Percentiles rank a stretch among this genome's conserved stretches.
These are phyloP conservation scores for Coniophora puteana DNA, from an alignment of 1,284 basidiomycete species.

Conservation along the genomic window DNA sequence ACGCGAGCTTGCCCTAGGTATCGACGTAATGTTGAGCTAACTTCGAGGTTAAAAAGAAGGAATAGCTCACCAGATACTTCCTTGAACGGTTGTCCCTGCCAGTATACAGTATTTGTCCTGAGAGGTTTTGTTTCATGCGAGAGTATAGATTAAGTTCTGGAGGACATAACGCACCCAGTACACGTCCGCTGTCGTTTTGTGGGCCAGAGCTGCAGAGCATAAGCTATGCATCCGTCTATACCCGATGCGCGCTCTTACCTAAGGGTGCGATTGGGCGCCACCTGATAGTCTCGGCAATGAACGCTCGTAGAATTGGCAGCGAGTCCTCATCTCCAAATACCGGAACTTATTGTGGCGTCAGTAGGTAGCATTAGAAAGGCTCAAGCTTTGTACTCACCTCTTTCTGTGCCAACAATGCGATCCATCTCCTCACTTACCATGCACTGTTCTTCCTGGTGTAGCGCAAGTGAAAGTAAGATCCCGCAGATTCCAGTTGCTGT, in stretches of 20 bases:
- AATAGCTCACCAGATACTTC: conserved; percentile 28
- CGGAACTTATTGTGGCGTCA: conserved; percentile 22
- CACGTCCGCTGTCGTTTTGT: conserved; percentile 31
- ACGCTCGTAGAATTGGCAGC: conserved; percentile 32
- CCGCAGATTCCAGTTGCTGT: conserved; percentile 33
- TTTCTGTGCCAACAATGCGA: conserved; percentile 27
- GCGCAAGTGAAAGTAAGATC: conserved; percentile 38
- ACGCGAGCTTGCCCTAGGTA: conserved; percentile 13
- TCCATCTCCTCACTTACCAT: conserved; percentile 40
- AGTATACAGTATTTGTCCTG: conserved; percentile 29
- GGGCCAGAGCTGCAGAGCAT: conserved; percentile 28
- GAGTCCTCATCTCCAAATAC: conserved; percentile 27
- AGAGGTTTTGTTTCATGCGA: not conserved
- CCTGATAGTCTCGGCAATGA: conserved; percentile 33
- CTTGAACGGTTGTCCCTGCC: conserved; percentile 29
- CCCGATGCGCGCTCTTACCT: conserved; percentile 19
- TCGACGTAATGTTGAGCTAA: not conserved
- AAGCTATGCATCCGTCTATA: not conserved
- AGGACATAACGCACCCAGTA: conserved; percentile 23
- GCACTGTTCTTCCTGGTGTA: conserved; percentile 31
- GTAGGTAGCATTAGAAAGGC: not conserved
- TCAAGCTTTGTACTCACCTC: conserved; percentile 17
- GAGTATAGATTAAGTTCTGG: not conserved
- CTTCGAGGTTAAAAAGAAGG: not conserved
- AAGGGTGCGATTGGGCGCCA: conserved; percentile 32